Conservation (phyloP, 2,329 filamentous ascomycete species). For the Coniochaeta sp. region DNA sequence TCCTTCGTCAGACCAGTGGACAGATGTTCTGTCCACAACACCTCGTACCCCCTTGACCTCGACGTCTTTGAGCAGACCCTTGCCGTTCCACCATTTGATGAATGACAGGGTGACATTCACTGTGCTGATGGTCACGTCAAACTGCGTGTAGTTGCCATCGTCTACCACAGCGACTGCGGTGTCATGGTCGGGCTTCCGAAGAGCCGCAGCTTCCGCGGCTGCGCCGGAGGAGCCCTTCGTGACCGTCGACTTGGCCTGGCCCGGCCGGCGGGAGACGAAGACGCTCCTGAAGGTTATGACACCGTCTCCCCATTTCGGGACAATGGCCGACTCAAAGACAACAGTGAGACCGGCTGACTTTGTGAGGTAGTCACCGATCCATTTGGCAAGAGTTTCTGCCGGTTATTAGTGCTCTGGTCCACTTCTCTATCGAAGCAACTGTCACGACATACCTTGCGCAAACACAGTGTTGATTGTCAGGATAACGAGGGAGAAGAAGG, state of each 20-base stretch:
- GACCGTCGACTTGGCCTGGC: conserved; percentile 73
- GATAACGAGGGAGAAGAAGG: conserved; percentile 89
- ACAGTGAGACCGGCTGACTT: conserved; percentile 89
- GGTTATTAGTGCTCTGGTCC: conserved; percentile 11
- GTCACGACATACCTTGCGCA: conserved; percentile 63
- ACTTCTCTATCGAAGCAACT: neutral
- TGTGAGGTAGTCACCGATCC: conserved; percentile 93
- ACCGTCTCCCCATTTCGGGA: conserved; percentile 89
- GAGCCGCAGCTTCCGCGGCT: conserved; percentile 79
- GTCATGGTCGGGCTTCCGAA: conserved; percentile 47
- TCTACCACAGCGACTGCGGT: conserved; percentile 51
- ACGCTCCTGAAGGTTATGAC: conserved; percentile 97
- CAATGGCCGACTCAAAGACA: conserved; percentile 95
- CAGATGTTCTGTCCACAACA: conserved; percentile 82
- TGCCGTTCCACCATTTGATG: conserved; percentile 98
- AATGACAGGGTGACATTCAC: conserved; percentile 97
- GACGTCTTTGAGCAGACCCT: conserved; percentile 83
- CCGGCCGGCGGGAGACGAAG: conserved; percentile 85
- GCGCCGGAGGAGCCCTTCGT: conserved; percentile 84
- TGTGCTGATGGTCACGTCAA: conserved; percentile 88
- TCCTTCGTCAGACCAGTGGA: conserved; percentile 61
- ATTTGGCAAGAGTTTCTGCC: conserved; percentile 80
- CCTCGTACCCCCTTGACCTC: conserved; percentile 91
- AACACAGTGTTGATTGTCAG: conserved; percentile 92
- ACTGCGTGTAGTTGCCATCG: conserved; percentile 96